These are phyloP conservation scores for Golubevia pallescens DNA, from an alignment of 1,284 basidiomycete species.

Conservation along the genomic window DNA sequence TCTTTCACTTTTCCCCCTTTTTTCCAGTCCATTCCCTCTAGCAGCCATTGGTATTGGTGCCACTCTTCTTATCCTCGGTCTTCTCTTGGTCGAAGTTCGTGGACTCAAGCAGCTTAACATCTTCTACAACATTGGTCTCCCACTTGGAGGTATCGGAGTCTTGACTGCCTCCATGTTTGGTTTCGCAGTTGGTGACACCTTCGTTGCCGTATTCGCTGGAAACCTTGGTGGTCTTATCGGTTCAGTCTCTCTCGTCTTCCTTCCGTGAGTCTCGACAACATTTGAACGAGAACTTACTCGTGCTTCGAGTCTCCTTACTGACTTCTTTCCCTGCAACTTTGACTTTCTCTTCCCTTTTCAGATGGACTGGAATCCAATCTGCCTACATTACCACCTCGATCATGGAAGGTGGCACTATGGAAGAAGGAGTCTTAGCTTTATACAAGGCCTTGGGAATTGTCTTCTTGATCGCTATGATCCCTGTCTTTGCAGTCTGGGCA, in stretches of 20 bases:
- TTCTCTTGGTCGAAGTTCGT: constrained; percentile 17
- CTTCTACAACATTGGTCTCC: constrained; percentile 22
- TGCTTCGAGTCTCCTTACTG: no score
- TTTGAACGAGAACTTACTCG: no score
- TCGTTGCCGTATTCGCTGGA: constrained; percentile 28
- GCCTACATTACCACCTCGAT: constrained; percentile 24
- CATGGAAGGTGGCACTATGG: background rate
- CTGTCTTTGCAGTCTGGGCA: constrained; percentile 35
- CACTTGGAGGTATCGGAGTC: constrained; percentile 37
- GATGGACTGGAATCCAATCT: constrained; percentile 33
- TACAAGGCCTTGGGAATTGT: constrained; percentile 1
- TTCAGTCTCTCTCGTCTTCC: constrained; percentile 26
- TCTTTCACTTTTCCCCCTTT: background rate
- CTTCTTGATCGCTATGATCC: constrained; percentile 32
- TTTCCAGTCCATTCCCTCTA: constrained; percentile 29
- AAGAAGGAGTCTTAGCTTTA: no score
- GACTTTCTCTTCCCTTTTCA: no score
- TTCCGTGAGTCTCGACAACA: constrained; percentile 20
- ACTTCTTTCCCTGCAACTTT: no score
- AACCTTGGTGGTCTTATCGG: constrained; percentile 26
- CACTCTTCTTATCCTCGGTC: constrained; percentile 23
- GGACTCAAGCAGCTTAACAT: constrained; percentile 7
- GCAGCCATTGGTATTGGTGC: constrained; percentile 32
- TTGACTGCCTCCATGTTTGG: constrained; percentile 37
- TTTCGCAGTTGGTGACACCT: constrained; percentile 36